Conservation (phyloP, 345 rosid species). For the Hirschfeldia incana region DNA sequence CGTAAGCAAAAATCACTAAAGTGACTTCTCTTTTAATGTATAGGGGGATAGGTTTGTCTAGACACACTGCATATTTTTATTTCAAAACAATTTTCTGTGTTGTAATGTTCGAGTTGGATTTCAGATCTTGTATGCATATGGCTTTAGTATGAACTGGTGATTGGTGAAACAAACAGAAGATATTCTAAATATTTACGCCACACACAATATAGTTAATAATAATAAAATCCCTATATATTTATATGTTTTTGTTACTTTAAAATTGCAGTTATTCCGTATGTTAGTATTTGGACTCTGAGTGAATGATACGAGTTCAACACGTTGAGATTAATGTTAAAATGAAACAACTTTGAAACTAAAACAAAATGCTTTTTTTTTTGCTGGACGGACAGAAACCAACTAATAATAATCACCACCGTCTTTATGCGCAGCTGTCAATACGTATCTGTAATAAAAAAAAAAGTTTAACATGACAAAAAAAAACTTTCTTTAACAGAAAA, state of each 20-base stretch:
- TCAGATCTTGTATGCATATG: background rate
- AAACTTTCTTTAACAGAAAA: background rate
- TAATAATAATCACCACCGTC: slow-evolving; percentile 49
- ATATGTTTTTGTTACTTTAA: no score
- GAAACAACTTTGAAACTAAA: background rate
- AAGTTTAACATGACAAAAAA: no score
- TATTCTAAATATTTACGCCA: no score
- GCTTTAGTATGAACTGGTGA: background rate
- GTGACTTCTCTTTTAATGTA: no score
- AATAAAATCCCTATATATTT: no score
- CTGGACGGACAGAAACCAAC: slow-evolving; percentile 55
- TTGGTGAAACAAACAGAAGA: background rate
- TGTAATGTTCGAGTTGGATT: background rate
- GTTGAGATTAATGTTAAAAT: background rate
- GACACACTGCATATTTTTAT: background rate
- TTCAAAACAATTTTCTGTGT: background rate
- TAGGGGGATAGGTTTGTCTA: background rate
- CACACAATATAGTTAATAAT: no score
- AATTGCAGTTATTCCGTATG: no score
- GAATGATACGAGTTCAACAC: background rate
- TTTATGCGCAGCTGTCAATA: slow-evolving; percentile 49
- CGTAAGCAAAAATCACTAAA: no score
- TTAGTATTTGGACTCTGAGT: background rate
- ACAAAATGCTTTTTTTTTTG: slow-evolving; percentile 38
- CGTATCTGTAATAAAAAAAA: slow-evolving; percentile 14